These are phyloP conservation scores for Debaryomycetaceae sp. DNA, from an alignment of 1,139 yeast species.

Conservation along the genomic window DNA sequence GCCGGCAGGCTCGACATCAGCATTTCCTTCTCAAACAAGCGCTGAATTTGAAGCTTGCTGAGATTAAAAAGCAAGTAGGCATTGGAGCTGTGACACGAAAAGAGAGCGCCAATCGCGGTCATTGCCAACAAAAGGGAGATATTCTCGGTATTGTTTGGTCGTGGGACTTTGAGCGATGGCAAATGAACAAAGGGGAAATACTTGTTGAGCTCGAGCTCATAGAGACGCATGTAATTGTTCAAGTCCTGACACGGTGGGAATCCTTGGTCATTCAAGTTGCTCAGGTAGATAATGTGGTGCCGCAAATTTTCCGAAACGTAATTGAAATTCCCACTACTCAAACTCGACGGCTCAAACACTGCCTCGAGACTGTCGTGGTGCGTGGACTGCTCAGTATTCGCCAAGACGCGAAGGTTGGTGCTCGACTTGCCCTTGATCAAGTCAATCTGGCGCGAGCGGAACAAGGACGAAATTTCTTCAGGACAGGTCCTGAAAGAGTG, in stretches of 20 bases:
- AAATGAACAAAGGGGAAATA: slow-evolving; percentile 80
- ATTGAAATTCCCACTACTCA: slow-evolving; percentile 7
- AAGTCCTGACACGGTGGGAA: slow-evolving; percentile 69
- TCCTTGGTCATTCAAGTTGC: slow-evolving; percentile 42
- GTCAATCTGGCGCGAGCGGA: slow-evolving; percentile 52
- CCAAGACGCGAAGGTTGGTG: background rate
- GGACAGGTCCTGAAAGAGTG: background rate
- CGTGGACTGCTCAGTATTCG: slow-evolving; percentile 1
- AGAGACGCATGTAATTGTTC: slow-evolving; percentile 60
- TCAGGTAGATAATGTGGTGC: slow-evolving; percentile 37
- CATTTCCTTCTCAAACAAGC: slow-evolving; percentile 52
- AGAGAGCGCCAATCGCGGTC: slow-evolving; percentile 84
- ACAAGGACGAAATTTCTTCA: slow-evolving; percentile 39
- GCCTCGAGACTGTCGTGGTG: slow-evolving; percentile 5
- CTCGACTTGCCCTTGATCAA: slow-evolving; percentile 23
- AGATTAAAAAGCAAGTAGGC: slow-evolving; percentile 70
- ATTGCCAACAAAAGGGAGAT: slow-evolving; percentile 71
- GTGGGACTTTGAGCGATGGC: slow-evolving; percentile 48
- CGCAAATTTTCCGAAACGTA: slow-evolving; percentile 43
- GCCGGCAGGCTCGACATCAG: slow-evolving; percentile 34
- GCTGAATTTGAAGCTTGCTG: slow-evolving; percentile 68
- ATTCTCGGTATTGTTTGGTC: slow-evolving; percentile 47
- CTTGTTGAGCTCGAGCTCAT: slow-evolving; percentile 63
- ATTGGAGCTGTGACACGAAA: slow-evolving; percentile 69
- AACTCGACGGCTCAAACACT: slow-evolving; percentile 5